Conservation (phyloP, 2,329 filamentous ascomycete species). For the Colletotrichum zoysiae region DNA sequence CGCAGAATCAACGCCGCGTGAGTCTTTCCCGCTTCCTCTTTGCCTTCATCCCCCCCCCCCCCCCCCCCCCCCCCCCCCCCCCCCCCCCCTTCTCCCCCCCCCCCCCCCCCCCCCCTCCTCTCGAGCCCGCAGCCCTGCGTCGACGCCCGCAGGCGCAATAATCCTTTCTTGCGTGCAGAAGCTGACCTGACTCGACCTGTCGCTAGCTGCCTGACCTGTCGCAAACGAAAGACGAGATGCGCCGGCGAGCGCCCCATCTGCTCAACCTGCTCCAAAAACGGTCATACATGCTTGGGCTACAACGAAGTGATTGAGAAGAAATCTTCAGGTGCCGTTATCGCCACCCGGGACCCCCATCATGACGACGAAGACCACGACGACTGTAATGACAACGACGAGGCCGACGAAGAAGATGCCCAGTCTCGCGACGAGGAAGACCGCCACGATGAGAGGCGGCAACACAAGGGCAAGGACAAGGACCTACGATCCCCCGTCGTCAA, state of each 20-base stretch:
- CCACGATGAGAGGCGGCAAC: slow-evolving; percentile 49
- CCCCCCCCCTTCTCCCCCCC: no score
- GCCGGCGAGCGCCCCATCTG: slow-evolving; percentile 79
- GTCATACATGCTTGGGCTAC: slow-evolving; percentile 77
- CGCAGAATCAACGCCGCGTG: slow-evolving; percentile 84
- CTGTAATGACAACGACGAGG: slow-evolving; percentile 53
- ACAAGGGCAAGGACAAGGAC: slow-evolving; percentile 44
- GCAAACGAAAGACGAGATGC: slow-evolving; percentile 81
- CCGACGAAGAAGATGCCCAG: slow-evolving; percentile 49
- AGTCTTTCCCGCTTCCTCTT: slow-evolving; percentile 50
- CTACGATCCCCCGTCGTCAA: slow-evolving; percentile 14
- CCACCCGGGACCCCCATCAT: slow-evolving; percentile 41
- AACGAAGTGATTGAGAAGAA: slow-evolving; percentile 65
- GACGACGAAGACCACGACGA: slow-evolving; percentile 48
- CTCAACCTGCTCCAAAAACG: slow-evolving; percentile 79
- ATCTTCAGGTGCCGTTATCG: slow-evolving; percentile 35
- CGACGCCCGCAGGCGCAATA: slow-evolving; percentile 24
- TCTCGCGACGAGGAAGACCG: slow-evolving; percentile 56
- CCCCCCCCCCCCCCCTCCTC: neutral
- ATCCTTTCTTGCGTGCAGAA: slow-evolving; percentile 7
- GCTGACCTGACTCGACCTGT: slow-evolving; percentile 22
- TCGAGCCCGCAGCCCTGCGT: neutral
- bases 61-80: neutral
- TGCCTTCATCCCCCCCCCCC: neutral
- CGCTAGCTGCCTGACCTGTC: slow-evolving; percentile 76